Conservation (phyloP, 345 rosid genomes). For the Euphorbia lathyris region DNA sequence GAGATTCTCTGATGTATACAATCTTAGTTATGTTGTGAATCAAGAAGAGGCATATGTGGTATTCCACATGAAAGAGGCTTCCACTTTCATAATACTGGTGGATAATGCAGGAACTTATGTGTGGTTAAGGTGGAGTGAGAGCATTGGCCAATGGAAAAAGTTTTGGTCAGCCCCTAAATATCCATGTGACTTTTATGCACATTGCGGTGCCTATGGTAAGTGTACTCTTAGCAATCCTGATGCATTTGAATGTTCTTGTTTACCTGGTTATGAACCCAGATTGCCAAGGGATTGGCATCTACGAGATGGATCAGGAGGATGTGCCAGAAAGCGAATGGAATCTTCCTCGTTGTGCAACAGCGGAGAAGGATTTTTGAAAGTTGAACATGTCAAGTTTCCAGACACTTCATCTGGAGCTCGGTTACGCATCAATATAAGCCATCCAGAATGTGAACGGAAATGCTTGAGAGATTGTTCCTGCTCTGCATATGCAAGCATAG, state of each 20-base stretch:
- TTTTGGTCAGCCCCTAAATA: not conserved
- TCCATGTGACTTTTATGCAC: constrained; percentile 4
- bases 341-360: not conserved
- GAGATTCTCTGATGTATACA: not conserved
- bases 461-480: constrained; percentile 12
- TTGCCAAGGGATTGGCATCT: constrained; percentile 2
- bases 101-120: constrained; percentile 10
- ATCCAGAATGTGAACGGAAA: not conserved
- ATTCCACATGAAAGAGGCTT: not conserved
- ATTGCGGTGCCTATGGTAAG: constrained; percentile 10
- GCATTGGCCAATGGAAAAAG: constrained; percentile 2
- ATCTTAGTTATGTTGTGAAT: not conserved
- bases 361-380: constrained; percentile 21
- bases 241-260: constrained; percentile 10
- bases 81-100: not conserved
- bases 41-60: not conserved
- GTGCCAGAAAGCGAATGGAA: constrained; percentile 3
- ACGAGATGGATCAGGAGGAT: constrained; percentile 10
- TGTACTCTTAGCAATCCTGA: constrained; percentile 3
- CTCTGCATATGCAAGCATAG: constrained; percentile 3
- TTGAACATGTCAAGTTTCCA: constrained; percentile 5
- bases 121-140: not conserved
- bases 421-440: constrained; percentile 1
- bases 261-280: constrained; percentile 14
- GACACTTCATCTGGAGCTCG: constrained; percentile 10